Evolutionary conservation across 2,329 filamentous ascomycete species (phyloP).

Genomic region (Ophiostoma pallidulum): DNA sequence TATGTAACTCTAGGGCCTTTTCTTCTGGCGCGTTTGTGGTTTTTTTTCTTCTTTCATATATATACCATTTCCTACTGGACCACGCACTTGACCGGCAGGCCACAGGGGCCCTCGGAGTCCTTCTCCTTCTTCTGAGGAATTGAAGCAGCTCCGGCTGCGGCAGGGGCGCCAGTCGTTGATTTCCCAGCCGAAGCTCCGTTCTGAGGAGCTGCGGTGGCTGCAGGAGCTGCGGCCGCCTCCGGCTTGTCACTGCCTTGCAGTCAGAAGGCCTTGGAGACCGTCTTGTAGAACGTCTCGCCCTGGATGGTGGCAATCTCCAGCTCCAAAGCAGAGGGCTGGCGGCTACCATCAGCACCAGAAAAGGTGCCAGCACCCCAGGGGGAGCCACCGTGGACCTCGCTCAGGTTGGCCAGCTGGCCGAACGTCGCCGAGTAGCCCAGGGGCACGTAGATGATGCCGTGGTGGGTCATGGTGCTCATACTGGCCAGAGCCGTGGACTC

Average conservation of each 20-base stretch:
- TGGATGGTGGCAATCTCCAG: constrained; percentile 71
- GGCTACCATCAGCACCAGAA: constrained; percentile 66
- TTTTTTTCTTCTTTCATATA: background rate
- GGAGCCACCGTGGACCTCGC: constrained; percentile 74
- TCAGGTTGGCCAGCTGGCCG: constrained; percentile 55
- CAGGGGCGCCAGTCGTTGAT: constrained; percentile 14
- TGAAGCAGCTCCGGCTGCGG: constrained; percentile 1
- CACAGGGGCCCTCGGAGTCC: constrained; percentile 14
- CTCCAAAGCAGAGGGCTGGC: constrained; percentile 69
- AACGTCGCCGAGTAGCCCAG: constrained; percentile 84
- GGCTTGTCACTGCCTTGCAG: constrained; percentile 52
- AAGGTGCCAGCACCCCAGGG: constrained; percentile 96
- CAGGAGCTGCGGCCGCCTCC: constrained; percentile 21
- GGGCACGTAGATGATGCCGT: constrained; percentile 95
- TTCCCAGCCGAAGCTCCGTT: constrained; percentile 11
- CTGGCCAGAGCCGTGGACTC: constrained; percentile 74
- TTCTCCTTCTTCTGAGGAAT: constrained; percentile 17
- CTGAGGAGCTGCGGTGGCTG: constrained; percentile 5
- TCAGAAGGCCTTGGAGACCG: constrained; percentile 67
- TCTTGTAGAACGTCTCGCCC: constrained; percentile 75
- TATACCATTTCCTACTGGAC: constrained; percentile 3
- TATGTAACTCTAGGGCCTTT: no score
- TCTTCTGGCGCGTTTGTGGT: no score
- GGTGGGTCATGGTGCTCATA: constrained; percentile 82
- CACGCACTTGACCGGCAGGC: constrained; percentile 16